Evolutionary conservation across 2,329 filamentous ascomycete genomes (phyloP).

Genomic region (Aphanoascus verrucosus): DNA sequence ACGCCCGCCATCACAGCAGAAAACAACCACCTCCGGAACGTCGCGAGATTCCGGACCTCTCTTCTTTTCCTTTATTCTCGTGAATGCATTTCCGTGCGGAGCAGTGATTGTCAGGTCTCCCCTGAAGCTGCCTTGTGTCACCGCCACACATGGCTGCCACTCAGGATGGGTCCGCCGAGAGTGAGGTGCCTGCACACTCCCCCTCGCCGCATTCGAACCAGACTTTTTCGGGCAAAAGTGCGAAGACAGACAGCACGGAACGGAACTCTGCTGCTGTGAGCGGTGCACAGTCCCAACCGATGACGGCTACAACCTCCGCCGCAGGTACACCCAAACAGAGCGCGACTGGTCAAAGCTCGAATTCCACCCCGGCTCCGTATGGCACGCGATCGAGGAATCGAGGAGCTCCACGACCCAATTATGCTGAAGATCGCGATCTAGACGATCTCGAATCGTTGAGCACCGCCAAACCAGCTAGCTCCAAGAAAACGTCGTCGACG

Average conservation of each 20-base stretch:
- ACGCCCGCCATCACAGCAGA: neutral
- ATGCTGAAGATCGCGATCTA: slow-evolving; percentile 85
- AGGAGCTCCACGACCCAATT: slow-evolving; percentile 67
- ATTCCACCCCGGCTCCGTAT: slow-evolving; percentile 56
- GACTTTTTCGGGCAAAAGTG: slow-evolving; percentile 8
- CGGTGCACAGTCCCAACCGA: slow-evolving; percentile 33
- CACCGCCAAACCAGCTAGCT: slow-evolving; percentile 21
- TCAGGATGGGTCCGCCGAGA: slow-evolving; percentile 20
- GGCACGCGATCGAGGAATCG: slow-evolving; percentile 91
- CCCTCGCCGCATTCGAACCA: slow-evolving; percentile 7
- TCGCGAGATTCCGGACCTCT: neutral
- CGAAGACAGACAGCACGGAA: slow-evolving; percentile 11
- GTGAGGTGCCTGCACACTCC: slow-evolving; percentile 18
- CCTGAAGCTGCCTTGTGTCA: slow-evolving; percentile 25
- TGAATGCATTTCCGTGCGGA: slow-evolving; percentile 17
- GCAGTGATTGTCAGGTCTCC: slow-evolving; percentile 15
- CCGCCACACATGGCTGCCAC: slow-evolving; percentile 22
- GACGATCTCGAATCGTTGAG: slow-evolving; percentile 67
- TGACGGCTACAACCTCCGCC: slow-evolving; percentile 34
- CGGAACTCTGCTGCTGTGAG: slow-evolving; percentile 23
- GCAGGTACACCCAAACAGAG: slow-evolving; percentile 22
- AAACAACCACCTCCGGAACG: neutral
- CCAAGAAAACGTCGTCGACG: slow-evolving; percentile 25
- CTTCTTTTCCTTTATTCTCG: slow-evolving; percentile 8
- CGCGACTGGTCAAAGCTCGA: slow-evolving; percentile 28